Conservation (phyloP, 768 basidiomycete genomes). For the Auriculariales sp. region DNA sequence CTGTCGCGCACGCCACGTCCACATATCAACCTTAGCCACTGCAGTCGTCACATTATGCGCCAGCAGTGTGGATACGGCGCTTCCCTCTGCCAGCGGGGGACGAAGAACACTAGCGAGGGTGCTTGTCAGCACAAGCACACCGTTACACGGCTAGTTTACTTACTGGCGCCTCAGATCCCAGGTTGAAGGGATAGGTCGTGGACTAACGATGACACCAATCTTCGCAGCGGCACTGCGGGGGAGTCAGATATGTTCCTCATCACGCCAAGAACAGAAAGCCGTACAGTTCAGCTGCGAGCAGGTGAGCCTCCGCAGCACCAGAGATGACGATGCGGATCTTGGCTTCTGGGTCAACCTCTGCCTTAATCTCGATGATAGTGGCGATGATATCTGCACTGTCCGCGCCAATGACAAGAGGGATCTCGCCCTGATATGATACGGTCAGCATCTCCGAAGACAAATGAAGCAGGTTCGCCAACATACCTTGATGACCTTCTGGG, state of each 20-base stretch:
- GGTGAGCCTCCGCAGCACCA: slow-evolving; percentile 52
- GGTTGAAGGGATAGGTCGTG: slow-evolving; percentile 48
- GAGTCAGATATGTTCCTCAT: too few relatives aligned
- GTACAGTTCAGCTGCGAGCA: slow-evolving; percentile 54
- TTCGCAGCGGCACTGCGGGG: slow-evolving; percentile 29
- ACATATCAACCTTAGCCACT: slow-evolving; percentile 23
- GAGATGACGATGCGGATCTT: slow-evolving; percentile 34
- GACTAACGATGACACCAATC: slow-evolving; percentile 55
- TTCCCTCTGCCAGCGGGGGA: slow-evolving; percentile 17
- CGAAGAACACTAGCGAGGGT: slow-evolving; percentile 33
- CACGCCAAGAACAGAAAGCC: not conserved
- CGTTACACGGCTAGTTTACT: too few relatives aligned
- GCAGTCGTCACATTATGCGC: slow-evolving; percentile 15
- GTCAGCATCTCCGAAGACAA: not conserved
- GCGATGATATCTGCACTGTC: slow-evolving; percentile 29
- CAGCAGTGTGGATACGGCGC: slow-evolving; percentile 16
- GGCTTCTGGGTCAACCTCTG: slow-evolving; percentile 28
- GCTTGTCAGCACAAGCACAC: too few relatives aligned
- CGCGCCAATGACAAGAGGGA: slow-evolving; percentile 24
- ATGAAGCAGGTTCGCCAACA: not conserved
- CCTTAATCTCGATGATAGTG: slow-evolving; percentile 23
- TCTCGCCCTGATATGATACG: slow-evolving; percentile 13
- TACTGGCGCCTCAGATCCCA: slow-evolving; percentile 63
- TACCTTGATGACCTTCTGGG: slow-evolving; percentile 28
- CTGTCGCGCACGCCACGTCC: slow-evolving; percentile 54